Percentiles rank a stretch among this genome's conserved stretches.
phyloP scores from a whole-genome alignment of 148 eudicot species.

The Hydrangea macrophylla region DNA sequence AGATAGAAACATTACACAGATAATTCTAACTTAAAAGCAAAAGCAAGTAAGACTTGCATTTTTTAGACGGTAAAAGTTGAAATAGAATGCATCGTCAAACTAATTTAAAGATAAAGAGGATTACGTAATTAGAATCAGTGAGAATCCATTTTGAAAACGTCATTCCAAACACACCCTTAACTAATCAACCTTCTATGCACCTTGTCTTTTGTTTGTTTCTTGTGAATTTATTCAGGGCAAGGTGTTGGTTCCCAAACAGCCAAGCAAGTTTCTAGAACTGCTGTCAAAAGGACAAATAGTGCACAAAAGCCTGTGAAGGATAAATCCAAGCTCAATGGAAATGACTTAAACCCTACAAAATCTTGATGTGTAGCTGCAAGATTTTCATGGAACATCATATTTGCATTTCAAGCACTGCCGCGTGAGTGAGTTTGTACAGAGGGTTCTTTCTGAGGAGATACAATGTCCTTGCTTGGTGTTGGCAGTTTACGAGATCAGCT shows the following conservation, averaged over 20 bases:
- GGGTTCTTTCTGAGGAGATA: no score
- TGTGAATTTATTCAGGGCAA: conserved; percentile 36
- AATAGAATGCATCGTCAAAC: no score
- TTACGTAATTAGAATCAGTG: no score
- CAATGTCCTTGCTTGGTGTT: not conserved
- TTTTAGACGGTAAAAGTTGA: no score
- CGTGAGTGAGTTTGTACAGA: conserved; percentile 29
- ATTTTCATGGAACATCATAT: conserved; percentile 5
- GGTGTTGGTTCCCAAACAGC: conserved; percentile 43
- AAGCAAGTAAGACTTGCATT: no score
- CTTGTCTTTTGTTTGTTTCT: not conserved
- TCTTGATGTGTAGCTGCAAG: conserved; percentile 17
- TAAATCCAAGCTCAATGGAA: conserved; percentile 31
- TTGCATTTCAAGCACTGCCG: conserved; percentile 9
- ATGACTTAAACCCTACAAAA: conserved; percentile 24
- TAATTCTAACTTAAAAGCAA: no score
- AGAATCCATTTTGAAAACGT: no score
- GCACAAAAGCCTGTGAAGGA: no score
- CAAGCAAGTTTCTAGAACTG: conserved; percentile 37
- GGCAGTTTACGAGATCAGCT: no score
- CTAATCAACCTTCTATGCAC: not conserved
- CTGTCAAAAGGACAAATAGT: conserved; percentile 42
- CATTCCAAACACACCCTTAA: no score
- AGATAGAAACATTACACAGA: no score
- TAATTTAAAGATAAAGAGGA: no score